Conservation (phyloP, 805 yeast species). For the Hanseniaspora singularis region DNA sequence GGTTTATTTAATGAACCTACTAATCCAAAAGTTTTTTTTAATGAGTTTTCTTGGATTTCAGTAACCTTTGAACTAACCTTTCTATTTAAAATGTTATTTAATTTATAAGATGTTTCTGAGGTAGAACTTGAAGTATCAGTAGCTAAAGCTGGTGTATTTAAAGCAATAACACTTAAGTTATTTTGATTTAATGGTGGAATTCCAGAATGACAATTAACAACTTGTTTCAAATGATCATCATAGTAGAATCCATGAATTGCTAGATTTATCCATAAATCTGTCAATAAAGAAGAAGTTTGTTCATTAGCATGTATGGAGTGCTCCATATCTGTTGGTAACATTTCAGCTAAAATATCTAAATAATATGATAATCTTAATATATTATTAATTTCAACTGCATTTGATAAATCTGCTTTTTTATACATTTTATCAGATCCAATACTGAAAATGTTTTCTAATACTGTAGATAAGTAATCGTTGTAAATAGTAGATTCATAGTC, state of each 20-base stretch:
- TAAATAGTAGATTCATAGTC: conserved; percentile 36
- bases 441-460: conserved; percentile 53
- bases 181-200: conserved; percentile 17
- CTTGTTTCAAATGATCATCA: conserved; percentile 37
- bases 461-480: conserved; percentile 47
- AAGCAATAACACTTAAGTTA: conserved; percentile 60
- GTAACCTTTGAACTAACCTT: conserved; percentile 1
- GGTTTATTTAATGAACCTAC: conserved; percentile 33
- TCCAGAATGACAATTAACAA: not conserved
- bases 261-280: conserved; percentile 89
- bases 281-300: conserved; percentile 35
- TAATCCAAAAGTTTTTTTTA: not conserved
- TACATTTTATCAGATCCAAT: conserved; percentile 32
- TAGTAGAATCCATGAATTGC: conserved; percentile 80
- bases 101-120: conserved; percentile 81
- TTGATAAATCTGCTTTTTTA: not conserved
- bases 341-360: conserved; percentile 61
- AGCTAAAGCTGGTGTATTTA: conserved; percentile 77
- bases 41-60: conserved; percentile 1
- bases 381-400: not conserved
- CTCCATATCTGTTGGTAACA: conserved; percentile 50
- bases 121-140: conserved; percentile 68
- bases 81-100: conserved; percentile 70
- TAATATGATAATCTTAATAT: conserved; percentile 25
- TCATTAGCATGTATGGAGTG: conserved; percentile 9